Base-by-base conservation (phyloP, 768 basidiomycete species). In the Psilocybe subaeruginosa region DNA sequence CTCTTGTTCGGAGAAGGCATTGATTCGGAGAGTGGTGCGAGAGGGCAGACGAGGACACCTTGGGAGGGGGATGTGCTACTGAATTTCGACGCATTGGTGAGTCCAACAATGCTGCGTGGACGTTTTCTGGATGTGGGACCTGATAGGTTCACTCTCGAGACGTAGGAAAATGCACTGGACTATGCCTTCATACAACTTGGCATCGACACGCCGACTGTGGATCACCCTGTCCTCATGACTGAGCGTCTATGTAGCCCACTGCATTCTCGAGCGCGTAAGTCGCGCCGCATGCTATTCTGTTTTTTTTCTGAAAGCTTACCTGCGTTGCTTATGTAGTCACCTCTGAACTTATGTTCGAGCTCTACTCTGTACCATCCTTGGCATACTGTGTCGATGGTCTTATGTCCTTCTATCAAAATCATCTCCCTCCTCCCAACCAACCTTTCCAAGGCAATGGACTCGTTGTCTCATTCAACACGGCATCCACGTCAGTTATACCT, bases 41-140 rank as follows among this genome's bases (percentile, higher is more conserved):
- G 90, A 67, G 84, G 86, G 1, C 92, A 92, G 71, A 82, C 88
- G 6, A 88, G 86, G 68, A 87, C 86, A 0, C 89, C 97, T 56
- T 99, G 92, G 90, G 97, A 99, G 71, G 95, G 94, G 7, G 97
- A 99, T 70, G 87, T 97, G 19, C 73, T 98, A 50, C 81, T 94
- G 66, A 95, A 95, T 74, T 92, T 91, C 66, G 97, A 99, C 75
- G 89, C 93, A 27, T 78, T 99, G 82, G 97, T 98, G 76, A 76
- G 92, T 30, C 23, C 19, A 7, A 41, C 31, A 39, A 4, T 29
- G 11, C 8, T 49, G 12, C 23, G 2, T 48, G 12, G 47, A n/a
- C 37, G 49, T 33, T 47, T 2, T 27, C 14, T 39, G n/a, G 41
- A 45, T 17, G 55, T 33, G 6, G 39, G 48, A 54, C 4, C 55